Evolutionary conservation across 495 filamentous ascomycete genomes (phyloP).

Genomic region (Hypoxylon crocopeplum): DNA sequence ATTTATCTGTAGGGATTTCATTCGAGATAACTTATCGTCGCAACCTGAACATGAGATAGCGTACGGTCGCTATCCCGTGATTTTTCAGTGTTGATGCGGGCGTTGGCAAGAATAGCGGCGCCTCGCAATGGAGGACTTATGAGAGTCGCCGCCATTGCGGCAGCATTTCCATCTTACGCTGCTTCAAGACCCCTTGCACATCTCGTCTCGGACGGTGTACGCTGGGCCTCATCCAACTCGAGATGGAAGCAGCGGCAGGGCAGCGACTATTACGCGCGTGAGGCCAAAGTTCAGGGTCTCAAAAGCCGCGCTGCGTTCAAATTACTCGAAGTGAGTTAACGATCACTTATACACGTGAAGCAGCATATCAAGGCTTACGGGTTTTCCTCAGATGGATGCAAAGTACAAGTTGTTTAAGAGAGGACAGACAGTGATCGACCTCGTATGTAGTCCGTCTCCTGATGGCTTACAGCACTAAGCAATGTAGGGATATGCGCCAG

Average conservation of each 20-base stretch:
- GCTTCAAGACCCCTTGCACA: neutral
- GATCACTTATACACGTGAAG: neutral
- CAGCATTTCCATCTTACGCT: neutral
- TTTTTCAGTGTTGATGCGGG: conserved; percentile 26
- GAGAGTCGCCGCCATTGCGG: conserved; percentile 8
- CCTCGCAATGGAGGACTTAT: conserved; percentile 38
- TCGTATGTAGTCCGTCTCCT: conserved; percentile 57
- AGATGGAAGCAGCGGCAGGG: conserved; percentile 82
- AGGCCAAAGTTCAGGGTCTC: conserved; percentile 75
- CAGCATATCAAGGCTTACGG: neutral
- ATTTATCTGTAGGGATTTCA: no score
- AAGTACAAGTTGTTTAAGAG: conserved; percentile 78
- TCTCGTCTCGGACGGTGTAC: conserved; percentile 17
- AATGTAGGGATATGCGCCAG: conserved; percentile 85
- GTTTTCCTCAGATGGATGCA: conserved; percentile 68
- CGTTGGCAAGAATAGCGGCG: conserved; percentile 26
- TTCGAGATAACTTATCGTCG: neutral
- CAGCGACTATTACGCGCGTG: conserved; percentile 70
- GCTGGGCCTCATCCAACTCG: conserved; percentile 69
- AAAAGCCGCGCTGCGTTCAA: conserved; percentile 95
- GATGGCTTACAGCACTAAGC: conserved; percentile 9
- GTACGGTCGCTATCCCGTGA: conserved; percentile 9
- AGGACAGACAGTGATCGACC: conserved; percentile 87
- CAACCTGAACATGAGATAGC: conserved; percentile 27
- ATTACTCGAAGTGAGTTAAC: conserved; percentile 71